Evolutionary conservation across 805 yeast species (phyloP).

Genomic region (Hanseniaspora lindneri): DNA sequence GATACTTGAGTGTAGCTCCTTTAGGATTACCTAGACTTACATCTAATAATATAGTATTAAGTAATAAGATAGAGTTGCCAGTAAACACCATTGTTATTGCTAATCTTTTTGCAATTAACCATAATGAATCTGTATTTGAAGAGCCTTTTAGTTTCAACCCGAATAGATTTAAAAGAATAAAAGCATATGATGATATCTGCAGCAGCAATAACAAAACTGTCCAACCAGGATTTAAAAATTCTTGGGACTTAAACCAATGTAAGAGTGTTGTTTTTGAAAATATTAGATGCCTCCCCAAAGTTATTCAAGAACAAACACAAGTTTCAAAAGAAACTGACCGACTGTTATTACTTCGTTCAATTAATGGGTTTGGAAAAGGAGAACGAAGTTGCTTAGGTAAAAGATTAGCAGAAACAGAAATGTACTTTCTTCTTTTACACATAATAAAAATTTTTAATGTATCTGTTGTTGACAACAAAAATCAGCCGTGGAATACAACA

Average conservation of each 20-base stretch:
- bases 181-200: too few relatives aligned
- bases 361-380: conserved; percentile 12
- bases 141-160: conserved; percentile 4
- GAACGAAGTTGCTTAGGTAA: conserved; percentile 9
- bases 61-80: neutral
- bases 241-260: too few relatives aligned
- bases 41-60: neutral
- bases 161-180: conserved; percentile 2
- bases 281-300: too few relatives aligned
- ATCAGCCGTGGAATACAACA: neutral
- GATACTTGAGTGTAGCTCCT: conserved; percentile 8
- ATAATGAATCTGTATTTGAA: neutral
- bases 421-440: conserved; percentile 1
- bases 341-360: neutral
- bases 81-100: conserved; percentile 6
- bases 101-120: conserved; percentile 9
- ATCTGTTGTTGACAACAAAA: neutral
- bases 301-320: too few relatives aligned
- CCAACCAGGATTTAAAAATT: too few relatives aligned
- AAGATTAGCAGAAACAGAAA: conserved; percentile 6
- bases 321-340: too few relatives aligned
- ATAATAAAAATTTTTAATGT: neutral
- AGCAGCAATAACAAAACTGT: too few relatives aligned
- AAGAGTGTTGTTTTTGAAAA: too few relatives aligned
- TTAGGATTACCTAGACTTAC: conserved; percentile 10